Base-by-base conservation (phyloP, 2,329 filamentous ascomycete species). In the Westerdykella ornata region DNA sequence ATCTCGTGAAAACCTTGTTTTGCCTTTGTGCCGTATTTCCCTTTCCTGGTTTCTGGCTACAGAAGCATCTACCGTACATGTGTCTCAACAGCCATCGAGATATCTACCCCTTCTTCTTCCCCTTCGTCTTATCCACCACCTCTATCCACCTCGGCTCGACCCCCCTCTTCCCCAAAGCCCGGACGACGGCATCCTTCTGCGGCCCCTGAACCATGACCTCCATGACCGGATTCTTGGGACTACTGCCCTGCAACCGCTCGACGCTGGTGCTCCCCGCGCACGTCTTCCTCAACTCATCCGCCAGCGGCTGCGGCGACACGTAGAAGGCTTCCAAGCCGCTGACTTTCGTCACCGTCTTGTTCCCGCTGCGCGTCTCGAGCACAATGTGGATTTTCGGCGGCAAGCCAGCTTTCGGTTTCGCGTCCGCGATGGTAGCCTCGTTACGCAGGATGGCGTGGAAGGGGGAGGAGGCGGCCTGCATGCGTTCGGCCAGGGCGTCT, bases 241-340 rank as follows among this genome's bases (percentile, higher is more conserved):
- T 72, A 14, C 71, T 74, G 3, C 81, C 81, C 35, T 73, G 72
- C 22, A 81, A 66, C 50, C 79, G 76, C 26, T 77, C 73, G 1
- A 84, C 77, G 45, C 77, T 82, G 11, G 80, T 81, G 43, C 75
- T 79, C n/a, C 81, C 80, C 2, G 81, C 81, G 56, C 81, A 84
- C 22, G 76, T 75, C 65, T 81, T 84, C 53, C 81, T 72, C 52
- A 85, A 54, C 57, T 84, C 81, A 44, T 83, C 81, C 2, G 80
- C 79, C 40, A 84, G 66, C 2, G 76, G 64, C 35, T 73, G 72
- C 0, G 81, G 77, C 14, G 75, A 71, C 33, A 84, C 75, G 18
- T 75, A 73, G 50, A 81, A 84, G 0, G 72, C 63, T 52, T 84
- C 81, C 20, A 84, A 56, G 3, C 78, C 78, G 13, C 71, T 74